Base-by-base conservation (phyloP, 2,329 filamentous ascomycete genomes). In the Ambrosiella cleistominuta region DNA sequence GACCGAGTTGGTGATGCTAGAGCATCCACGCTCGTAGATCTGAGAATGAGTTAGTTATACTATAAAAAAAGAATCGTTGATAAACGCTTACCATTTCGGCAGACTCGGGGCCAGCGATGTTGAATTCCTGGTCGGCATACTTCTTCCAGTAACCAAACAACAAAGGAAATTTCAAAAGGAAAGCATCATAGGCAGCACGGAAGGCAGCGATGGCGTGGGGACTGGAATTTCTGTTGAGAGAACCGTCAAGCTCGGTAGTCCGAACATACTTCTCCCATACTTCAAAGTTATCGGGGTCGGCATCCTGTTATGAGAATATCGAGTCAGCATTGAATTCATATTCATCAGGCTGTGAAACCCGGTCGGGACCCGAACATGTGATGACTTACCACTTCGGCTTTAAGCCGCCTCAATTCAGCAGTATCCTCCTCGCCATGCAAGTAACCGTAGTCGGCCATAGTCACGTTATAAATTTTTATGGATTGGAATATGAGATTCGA, bases 101-200 rank as follows among this genome's bases (percentile, higher is more conserved):
- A 49, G 91, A 91, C 74, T 98, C 93, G 4, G 93, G 94, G 15
- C 93, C 93, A 3, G 89, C 89, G 63, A 98, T 95, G 55, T 89
- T 89, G 72, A 98, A 98, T 68, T 98, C 93, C 63, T 95, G 78
- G 66, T 97, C 91, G 66, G 93, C 93, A 77, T 97, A 98, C 70
- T 96, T 97, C 75, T 97, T 97, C 93, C 93, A 98, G 74, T 97
- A 98, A 56, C 91, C 93, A 66, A 97, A 98, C 44, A 97, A 81
- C 9, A 97, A 78, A 2, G 93, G 93, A 63, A 96, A 98, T 68
- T 95, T 96, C 61, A 87, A 81, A 19, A 98, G 83, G 67, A 98
- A 94, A 53, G 86, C 82, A 69, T 98, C 90, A 74, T 95, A 97
- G 62, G 87, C 81, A 69, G 87, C 82, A 70, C 93, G 85, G 58